Conservation (phyloP, 768 basidiomycete genomes). For the Hydnum rufescens region DNA sequence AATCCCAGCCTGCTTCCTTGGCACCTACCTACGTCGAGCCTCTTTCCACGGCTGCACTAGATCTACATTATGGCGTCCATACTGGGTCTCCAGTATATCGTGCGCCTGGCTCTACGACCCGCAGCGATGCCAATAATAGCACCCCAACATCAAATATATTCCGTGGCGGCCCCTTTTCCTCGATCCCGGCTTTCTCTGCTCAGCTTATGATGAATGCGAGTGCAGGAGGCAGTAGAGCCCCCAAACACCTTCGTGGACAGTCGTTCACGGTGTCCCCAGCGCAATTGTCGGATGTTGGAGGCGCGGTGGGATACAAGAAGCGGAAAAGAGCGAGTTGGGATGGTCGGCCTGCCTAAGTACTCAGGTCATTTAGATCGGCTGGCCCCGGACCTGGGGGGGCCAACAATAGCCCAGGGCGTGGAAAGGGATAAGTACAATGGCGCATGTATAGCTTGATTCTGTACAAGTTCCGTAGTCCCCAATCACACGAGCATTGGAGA, state of each 20-base stretch:
- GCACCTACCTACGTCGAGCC: neutral
- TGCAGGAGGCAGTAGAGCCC: neutral
- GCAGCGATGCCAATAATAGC: neutral
- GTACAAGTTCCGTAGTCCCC: no score
- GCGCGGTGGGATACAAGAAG: conserved; percentile 1
- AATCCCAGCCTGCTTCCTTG: neutral
- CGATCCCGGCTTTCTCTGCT: no score
- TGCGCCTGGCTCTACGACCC: neutral
- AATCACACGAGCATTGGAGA: no score
- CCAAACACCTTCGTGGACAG: neutral
- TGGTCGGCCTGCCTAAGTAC: neutral
- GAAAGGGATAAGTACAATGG: no score
- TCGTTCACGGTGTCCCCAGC: neutral
- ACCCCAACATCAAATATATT: neutral
- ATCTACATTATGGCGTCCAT: conserved; percentile 1
- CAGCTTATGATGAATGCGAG: no score
- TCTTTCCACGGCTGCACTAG: conserved; percentile 4
- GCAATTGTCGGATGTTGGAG: neutral
- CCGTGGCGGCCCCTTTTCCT: neutral
- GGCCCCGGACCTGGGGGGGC: no score
- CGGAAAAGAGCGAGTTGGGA: conserved; percentile 5
- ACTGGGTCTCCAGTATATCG: neutral
- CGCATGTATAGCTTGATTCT: no score
- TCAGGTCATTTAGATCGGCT: no score
- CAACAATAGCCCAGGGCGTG: no score